Base-by-base conservation (phyloP, 2,329 filamentous ascomycete species). In the Neophaeococcomyces aloes region DNA sequence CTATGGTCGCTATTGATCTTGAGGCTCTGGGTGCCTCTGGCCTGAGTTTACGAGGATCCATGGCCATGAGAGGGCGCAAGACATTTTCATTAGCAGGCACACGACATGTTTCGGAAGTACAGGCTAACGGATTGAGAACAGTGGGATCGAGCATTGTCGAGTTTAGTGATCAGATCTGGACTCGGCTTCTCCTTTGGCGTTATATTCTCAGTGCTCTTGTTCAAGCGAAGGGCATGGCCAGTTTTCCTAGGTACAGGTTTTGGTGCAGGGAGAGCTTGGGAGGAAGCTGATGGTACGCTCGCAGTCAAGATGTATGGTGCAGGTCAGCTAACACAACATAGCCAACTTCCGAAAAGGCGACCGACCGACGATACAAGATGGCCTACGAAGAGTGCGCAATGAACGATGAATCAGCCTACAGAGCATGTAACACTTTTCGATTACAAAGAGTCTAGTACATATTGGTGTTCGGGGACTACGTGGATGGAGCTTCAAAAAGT, bases 101-200 rank as follows among this genome's bases (percentile, higher is more conserved):
- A n/a, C 11, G 23, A 14, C 8, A 14, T 6, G 19, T 25, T 5
- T 7, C 30, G 14, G 27, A 36, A 27, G 31, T 23, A 43, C 19
- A 7, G 29, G 40, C 40, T 43, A 37, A 43, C 40, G 11, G 4
- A 18, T 38, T 15, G 11, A 14, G 8, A 31, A 53, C 56, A 98
- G 91, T 98, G 91, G 91, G 91, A 98, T 66, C 89, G 85, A 71
- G 95, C 91, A 69, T 81, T 98, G 57, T 96, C 91, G 57, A 95
- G 93, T 62, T 79, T 95, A 67, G 79, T 98, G 63, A 93, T 98
- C 74, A 88, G 93, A 68, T 96, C 89, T 54, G 82, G 85, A 45
- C 83, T 98, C 66, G 91, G 91, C 61, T 83, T 96, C 63, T 86
- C 84, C 57, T 98, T 98, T 70, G 91, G 91, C 63, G 83, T 98